Evolutionary conservation across 169 alveolate species (phyloP).

Genomic region (Prorocentrum cordatum): DNA sequence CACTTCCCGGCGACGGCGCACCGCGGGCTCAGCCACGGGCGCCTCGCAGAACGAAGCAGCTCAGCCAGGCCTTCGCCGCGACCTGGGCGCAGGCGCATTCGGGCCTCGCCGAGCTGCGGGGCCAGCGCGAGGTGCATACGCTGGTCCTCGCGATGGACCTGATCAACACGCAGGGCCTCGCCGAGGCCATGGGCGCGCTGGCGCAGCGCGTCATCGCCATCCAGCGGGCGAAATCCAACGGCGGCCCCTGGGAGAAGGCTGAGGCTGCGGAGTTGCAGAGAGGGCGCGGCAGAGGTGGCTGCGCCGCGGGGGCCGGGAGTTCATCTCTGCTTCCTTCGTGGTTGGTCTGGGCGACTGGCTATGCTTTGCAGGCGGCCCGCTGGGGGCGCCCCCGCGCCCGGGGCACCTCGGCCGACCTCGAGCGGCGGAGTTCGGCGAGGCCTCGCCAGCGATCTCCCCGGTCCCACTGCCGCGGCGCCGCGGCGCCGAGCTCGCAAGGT

Average conservation of each 20-base stretch:
- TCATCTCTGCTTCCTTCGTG: no score
- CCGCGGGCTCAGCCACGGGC: not conserved
- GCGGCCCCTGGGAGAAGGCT: not conserved
- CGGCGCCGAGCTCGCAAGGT: no score
- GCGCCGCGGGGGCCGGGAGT: not conserved
- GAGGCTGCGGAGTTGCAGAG: not conserved
- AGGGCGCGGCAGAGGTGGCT: not conserved
- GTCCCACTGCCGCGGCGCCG: no score
- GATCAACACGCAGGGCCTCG: not conserved
- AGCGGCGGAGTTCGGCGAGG: no score
- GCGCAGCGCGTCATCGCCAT: not conserved
- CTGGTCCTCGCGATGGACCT: not conserved
- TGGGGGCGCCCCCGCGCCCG: not conserved
- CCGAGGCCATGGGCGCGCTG: not conserved
- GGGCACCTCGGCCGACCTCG: no score
- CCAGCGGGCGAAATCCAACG: not conserved
- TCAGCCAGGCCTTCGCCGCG: not conserved
- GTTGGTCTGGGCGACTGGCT: not conserved
- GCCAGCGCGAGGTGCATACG: not conserved
- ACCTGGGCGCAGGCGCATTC: conserved; percentile 2
- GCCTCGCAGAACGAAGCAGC: not conserved
- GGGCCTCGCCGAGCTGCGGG: conserved; percentile 3
- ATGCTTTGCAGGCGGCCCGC: not conserved
- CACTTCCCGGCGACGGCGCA: not conserved
- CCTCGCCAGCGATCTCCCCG: no score